Evolutionary conservation across 208 protist genomes (phyloP), one percentile per base, ranked within the genome.

Genomic region (Zelonia costaricensis): DNA sequence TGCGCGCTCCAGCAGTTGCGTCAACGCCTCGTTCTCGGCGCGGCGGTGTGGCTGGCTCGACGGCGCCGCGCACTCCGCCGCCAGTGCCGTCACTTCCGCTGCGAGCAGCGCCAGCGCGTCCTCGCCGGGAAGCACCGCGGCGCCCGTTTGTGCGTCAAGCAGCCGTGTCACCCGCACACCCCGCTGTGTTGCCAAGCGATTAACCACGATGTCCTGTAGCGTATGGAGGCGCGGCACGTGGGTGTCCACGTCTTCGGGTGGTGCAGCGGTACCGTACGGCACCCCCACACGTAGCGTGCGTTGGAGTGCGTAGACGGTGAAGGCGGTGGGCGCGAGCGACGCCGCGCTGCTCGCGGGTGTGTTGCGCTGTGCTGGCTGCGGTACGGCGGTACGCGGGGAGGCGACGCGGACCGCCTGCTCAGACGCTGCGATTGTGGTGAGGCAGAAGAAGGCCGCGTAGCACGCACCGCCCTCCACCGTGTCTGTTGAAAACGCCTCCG

Each of bases 101-200:
- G 70, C 54, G 0, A 82, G 12, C 25, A 75, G 33, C 12, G 33
- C 52, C 15, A 45, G 15, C 3, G 76, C 59, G 27, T 43, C 48
- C 63, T 91, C 80, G 44, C 78, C 87, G 0, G 84, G 84, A 43
- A 87, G 65, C 22, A 91, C 72, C 12, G 80, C 74, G 3, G 78
- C 80, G 4, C 80, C 84, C 16, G 69, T 82, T 0, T 56, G 62
- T 8, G 69, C 12, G 65, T 91, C 84, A 52, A 87, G 51, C 6
- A 82, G 30, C 3, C 66, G 57, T 12, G 36, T 35, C 23, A 66
- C 53, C 1, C 3, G 4, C 9, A 73, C 43, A 48, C 66, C 51
- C 27, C 66, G 49, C 52, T 66, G 57, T n/a, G 52, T 43, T 4
- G 47, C 23, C 44, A 73, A 33, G 9, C 66, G 66, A 6, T 54